Evolutionary conservation across 2,329 filamentous ascomycete species (phyloP), one percentile per base, ranked within the genome.

Genomic region (Arthrobotrys entomopaga): DNA sequence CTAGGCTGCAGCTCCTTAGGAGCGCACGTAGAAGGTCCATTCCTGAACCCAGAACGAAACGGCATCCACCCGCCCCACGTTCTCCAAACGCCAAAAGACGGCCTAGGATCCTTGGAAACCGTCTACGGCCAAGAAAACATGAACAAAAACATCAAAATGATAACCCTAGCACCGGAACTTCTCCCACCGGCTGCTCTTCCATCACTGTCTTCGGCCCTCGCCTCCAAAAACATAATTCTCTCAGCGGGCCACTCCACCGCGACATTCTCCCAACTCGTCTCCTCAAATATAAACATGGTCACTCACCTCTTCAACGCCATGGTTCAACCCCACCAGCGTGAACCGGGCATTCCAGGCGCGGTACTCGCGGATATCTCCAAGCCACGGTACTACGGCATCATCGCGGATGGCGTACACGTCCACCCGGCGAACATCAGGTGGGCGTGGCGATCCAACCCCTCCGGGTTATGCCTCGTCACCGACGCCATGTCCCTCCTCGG

Each of bases 281-380:
- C 83, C n/a, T 85, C 88, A 5, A 93, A 93, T 59, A 91, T 91
- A 1, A 91, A 87, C 56, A 96, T 96, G 91, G 91, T 97, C 77
- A 97, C 93, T 0, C 93, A 97, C 79, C 85, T 97, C 0, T 97
- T 96, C 87, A 97, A 97, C 81, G 93, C 93, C 24, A 97, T 97
- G 93, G 87, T 89, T 0, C 92, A 92, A 13, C 87, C 96, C 58
- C 91, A 95, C 81, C 92, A 97, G 84, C 90, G 93, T 69, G 93
- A 97, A 81, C 93, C 93, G 0, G 93, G 93, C 42, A 88, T 97
- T 78, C 96, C 96, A 80, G 93, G 93, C 26, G 87, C 96, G 0
- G 83, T 97, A 13, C 92, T 93, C 72, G 86, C 87, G 75, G 86
- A 86, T 7, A n/a, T 49, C 74, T 79, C 83, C 64, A 80, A 65